Conservation (phyloP, 176 grass and related monocot species). For the Oryza meridionalis region DNA sequence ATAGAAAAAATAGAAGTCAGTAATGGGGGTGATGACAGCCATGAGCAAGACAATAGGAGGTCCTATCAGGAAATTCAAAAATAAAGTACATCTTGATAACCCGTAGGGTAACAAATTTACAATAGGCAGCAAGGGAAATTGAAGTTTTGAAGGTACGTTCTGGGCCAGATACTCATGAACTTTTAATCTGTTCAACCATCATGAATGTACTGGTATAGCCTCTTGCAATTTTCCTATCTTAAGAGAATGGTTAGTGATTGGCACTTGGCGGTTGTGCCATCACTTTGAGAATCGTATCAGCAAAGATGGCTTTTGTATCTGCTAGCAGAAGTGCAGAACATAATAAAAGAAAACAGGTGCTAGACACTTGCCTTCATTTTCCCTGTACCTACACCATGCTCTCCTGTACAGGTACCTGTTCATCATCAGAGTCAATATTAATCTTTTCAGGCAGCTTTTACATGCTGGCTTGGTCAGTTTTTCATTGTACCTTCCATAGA, state of each 20-base stretch:
- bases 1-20: background rate
- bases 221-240: background rate
- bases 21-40: background rate
- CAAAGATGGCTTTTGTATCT: conserved; percentile 3
- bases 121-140: background rate
- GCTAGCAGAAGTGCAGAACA: background rate
- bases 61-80: conserved; percentile 2
- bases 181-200: background rate
- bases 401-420: conserved; percentile 95
- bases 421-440: background rate
- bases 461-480: background rate
- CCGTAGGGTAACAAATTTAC: background rate
- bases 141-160: background rate
- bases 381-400: conserved; percentile 95
- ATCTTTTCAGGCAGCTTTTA: conserved; percentile 16
- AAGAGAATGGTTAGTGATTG: background rate
- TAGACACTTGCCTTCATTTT: conserved; percentile 93
- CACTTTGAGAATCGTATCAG: background rate
- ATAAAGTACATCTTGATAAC: background rate
- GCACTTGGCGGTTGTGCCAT: background rate
- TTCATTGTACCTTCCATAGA: conserved; percentile 81
- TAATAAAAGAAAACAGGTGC: background rate
- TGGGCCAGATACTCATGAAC: background rate
- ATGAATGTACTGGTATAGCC: background rate
- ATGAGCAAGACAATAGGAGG: background rate